phyloP scores from a whole-genome alignment of 2,329 filamentous ascomycete species.

The Chrysosporium queenslandicum region DNA sequence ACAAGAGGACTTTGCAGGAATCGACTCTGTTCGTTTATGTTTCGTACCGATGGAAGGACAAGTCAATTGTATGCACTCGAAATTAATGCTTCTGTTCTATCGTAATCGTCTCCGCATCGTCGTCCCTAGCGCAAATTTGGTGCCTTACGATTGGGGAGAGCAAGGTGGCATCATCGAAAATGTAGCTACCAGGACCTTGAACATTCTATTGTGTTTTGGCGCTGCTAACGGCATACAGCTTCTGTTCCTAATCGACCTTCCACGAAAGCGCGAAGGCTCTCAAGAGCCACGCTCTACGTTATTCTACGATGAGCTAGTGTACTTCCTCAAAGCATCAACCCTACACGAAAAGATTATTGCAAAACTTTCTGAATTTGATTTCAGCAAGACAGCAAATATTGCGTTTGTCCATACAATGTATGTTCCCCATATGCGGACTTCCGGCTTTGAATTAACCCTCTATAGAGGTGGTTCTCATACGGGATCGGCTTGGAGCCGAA shows the following conservation, averaged over 20 bases:
- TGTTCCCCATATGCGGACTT: slow-evolving; percentile 23
- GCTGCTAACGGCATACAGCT: slow-evolving; percentile 40
- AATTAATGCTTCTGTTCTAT: slow-evolving; percentile 83
- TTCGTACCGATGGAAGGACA: slow-evolving; percentile 71
- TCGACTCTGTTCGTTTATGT: slow-evolving; percentile 53
- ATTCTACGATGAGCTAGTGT: slow-evolving; percentile 61
- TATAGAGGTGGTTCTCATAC: slow-evolving; percentile 48
- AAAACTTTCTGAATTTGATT: slow-evolving; percentile 72
- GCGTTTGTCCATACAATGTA: slow-evolving; percentile 81
- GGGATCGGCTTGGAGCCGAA: slow-evolving; percentile 41
- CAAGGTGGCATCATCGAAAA: slow-evolving; percentile 77
- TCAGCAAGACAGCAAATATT: slow-evolving; percentile 58
- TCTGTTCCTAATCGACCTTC: slow-evolving; percentile 87
- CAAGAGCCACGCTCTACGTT: slow-evolving; percentile 28
- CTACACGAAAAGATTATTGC: slow-evolving; percentile 54
- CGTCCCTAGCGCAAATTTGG: slow-evolving; percentile 78
- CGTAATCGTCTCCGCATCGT: slow-evolving; percentile 63
- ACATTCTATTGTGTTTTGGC: background rate
- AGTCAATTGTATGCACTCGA: slow-evolving; percentile 78
- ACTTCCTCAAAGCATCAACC: slow-evolving; percentile 59
- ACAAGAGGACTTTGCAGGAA: slow-evolving; percentile 32
- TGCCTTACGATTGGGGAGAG: slow-evolving; percentile 83
- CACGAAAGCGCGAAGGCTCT: slow-evolving; percentile 34
- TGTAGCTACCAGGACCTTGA: slow-evolving; percentile 31
- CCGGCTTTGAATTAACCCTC: slow-evolving; percentile 10